A percentile compares a stretch with the other conserved stretches of the same genome.
Evolutionary conservation across 2,329 filamentous ascomycete species (phyloP).

Genomic region (Rachicladosporium sp.): DNA sequence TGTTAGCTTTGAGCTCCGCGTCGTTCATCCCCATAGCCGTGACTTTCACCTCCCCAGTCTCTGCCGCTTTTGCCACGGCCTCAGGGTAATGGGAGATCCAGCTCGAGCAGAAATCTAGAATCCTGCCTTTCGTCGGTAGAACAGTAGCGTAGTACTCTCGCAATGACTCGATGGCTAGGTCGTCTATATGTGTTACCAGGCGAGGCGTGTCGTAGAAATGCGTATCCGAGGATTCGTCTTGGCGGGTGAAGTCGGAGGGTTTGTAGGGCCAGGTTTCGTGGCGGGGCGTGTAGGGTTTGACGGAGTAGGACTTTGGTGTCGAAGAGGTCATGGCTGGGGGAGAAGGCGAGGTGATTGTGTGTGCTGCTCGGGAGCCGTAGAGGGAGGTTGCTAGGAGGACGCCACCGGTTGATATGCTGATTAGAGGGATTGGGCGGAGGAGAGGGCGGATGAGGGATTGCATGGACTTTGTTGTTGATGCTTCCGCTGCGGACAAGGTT

Average conservation of each 20-base stretch:
- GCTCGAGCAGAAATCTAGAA: conserved; percentile 40
- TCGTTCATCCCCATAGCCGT: conserved; percentile 38
- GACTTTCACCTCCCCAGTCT: conserved; percentile 26
- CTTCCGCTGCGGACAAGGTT: too few relatives aligned
- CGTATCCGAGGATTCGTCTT: conserved; percentile 25
- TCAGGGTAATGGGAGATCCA: conserved; percentile 38
- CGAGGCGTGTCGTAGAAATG: conserved; percentile 33
- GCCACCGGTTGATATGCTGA: conserved; percentile 9
- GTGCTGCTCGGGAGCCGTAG: conserved; percentile 2
- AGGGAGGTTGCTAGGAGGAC: conserved; percentile 9
- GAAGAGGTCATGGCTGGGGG: conserved; percentile 3
- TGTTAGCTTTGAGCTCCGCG: conserved; percentile 33
- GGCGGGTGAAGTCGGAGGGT: conserved; percentile 27
- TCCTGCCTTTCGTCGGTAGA: conserved; percentile 29
- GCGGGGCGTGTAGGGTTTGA: conserved; percentile 18
- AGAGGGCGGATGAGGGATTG: conserved; percentile 8
- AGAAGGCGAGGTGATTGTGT: not conserved
- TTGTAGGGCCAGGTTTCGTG: conserved; percentile 25
- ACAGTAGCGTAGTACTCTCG: conserved; percentile 34
- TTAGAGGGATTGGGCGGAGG: conserved; percentile 11
- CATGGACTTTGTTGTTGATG: not conserved
- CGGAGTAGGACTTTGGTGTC: conserved; percentile 9
- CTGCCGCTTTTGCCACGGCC: conserved; percentile 19
- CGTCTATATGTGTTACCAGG: conserved; percentile 44
- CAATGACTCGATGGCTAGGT: conserved; percentile 33